These are phyloP conservation scores for Chlorella variabilis DNA, from an alignment of 163 green algal genomes.

Conservation along the genomic window DNA sequence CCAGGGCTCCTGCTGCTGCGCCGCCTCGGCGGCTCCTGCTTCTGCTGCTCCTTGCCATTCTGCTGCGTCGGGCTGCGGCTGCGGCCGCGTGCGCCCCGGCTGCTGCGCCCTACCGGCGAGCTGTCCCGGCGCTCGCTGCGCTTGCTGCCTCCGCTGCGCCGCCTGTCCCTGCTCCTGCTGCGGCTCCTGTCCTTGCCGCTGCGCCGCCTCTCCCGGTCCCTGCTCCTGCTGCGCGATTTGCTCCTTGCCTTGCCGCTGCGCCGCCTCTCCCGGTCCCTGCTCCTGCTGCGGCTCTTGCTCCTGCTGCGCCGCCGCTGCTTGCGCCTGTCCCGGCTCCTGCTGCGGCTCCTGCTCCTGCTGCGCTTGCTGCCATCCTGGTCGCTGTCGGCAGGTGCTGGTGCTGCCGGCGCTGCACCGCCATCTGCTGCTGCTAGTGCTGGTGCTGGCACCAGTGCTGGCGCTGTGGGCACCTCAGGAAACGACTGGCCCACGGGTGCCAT, in stretches of 20 bases:
- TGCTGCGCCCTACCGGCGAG: not conserved
- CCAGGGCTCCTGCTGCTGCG: slow-evolving; percentile 2
- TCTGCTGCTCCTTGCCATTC: not conserved
- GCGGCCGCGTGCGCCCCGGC: not conserved
- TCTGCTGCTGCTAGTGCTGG: not conserved
- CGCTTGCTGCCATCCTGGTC: not conserved
- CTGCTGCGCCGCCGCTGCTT: not conserved
- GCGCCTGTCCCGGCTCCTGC: not conserved
- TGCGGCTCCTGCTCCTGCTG: slow-evolving; percentile 5
- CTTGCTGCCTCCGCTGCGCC: not conserved
- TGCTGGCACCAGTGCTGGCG: not conserved
- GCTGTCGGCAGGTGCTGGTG: not conserved
- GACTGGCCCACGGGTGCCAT: not conserved
- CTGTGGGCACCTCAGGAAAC: too few relatives aligned
- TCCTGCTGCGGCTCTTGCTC: not conserved
- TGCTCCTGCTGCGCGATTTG: not conserved
- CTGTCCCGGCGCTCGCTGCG: not conserved
- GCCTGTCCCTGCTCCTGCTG: not conserved
- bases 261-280: not conserved
- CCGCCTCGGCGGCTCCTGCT: not conserved
- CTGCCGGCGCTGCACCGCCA: not conserved
- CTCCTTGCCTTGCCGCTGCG: not conserved
- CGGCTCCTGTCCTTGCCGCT: not conserved
- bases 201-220: not conserved
- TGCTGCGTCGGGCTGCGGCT: slow-evolving; percentile 8